These are phyloP conservation scores for Periconia sp. DNA, from an alignment of 2,329 filamentous ascomycete genomes.

Conservation along the genomic window DNA sequence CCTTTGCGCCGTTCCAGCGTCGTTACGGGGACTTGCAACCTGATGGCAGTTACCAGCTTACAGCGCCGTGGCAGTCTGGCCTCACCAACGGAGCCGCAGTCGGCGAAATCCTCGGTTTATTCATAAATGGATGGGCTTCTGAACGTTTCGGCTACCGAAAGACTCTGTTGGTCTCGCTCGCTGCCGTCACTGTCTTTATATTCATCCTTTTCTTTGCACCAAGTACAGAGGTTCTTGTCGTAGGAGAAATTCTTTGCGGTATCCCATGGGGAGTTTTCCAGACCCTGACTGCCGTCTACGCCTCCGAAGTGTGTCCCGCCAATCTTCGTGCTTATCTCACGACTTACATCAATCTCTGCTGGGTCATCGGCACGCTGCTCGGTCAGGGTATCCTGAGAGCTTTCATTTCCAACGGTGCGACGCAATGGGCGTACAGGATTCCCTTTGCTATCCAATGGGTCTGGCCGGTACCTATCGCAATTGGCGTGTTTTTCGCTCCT, in stretches of 20 bases:
- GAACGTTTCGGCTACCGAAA: constrained; percentile 49
- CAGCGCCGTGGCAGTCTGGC: constrained; percentile 51
- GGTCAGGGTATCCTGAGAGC: constrained; percentile 70
- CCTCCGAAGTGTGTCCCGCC: constrained; percentile 67
- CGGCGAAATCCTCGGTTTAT: constrained; percentile 49
- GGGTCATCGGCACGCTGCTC: constrained; percentile 72
- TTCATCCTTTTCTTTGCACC: constrained; percentile 36
- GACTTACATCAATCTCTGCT: constrained; percentile 75
- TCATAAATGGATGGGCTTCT: constrained; percentile 51
- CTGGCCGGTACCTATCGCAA: constrained; percentile 68
- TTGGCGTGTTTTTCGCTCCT: constrained; percentile 69
- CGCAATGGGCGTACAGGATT: constrained; percentile 70
- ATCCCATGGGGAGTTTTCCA: constrained; percentile 49
- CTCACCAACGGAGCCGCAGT: constrained; percentile 51
- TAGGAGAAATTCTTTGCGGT: constrained; percentile 59
- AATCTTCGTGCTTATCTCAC: constrained; percentile 60
- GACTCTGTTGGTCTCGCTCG: constrained; percentile 31
- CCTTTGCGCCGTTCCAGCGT: constrained; percentile 48
- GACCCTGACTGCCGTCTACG: constrained; percentile 46
- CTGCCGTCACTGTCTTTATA: constrained; percentile 28
- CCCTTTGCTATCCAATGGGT: constrained; percentile 73
- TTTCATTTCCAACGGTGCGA: constrained; percentile 63
- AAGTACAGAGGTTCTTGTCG: constrained; percentile 61
- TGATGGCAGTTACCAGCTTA: constrained; percentile 45
- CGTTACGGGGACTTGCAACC: constrained; percentile 44